Conservation (phyloP, 768 basidiomycete species). For the Suillus ampliporus region DNA sequence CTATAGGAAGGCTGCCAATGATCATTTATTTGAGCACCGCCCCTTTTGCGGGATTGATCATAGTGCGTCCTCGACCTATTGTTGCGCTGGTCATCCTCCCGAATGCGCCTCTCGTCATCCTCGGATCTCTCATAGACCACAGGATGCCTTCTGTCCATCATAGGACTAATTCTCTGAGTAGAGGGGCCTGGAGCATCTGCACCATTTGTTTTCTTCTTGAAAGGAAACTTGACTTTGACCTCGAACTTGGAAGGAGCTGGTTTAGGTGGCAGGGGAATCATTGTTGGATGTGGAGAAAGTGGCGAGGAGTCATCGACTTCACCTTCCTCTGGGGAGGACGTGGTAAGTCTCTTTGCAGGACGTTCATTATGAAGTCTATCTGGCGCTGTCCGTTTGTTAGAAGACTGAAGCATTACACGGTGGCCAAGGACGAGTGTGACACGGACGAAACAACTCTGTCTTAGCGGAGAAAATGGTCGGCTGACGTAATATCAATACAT, state of each 20-base stretch:
- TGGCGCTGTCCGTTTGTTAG: constrained; percentile 64
- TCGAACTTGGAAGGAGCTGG: constrained; percentile 41
- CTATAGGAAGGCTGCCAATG: constrained; percentile 32
- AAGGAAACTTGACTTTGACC: constrained; percentile 72
- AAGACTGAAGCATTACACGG: constrained; percentile 19
- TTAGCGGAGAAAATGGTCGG: constrained; percentile 14
- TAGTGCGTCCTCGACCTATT: constrained; percentile 27
- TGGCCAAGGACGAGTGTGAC: background rate
- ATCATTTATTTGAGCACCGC: constrained; percentile 13
- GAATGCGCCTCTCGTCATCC: constrained; percentile 50
- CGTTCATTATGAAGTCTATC: constrained; percentile 54
- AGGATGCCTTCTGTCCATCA: constrained; percentile 21
- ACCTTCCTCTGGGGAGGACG: constrained; percentile 80
- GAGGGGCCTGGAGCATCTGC: constrained; percentile 27
- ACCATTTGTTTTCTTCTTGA: constrained; percentile 60
- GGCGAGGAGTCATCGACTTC: constrained; percentile 68
- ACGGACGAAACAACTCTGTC: background rate
- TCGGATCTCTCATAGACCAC: constrained; percentile 46
- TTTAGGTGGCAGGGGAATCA: constrained; percentile 39
- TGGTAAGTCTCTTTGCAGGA: constrained; percentile 58
- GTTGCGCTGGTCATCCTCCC: constrained; percentile 43
- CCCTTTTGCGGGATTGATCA: constrained; percentile 12
- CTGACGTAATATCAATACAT: constrained; percentile 16
- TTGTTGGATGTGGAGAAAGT: constrained; percentile 21
- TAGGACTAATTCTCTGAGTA: constrained; percentile 29